phyloP scores from a whole-genome alignment of 768 basidiomycete genomes.

The Mycena vulgaris region DNA sequence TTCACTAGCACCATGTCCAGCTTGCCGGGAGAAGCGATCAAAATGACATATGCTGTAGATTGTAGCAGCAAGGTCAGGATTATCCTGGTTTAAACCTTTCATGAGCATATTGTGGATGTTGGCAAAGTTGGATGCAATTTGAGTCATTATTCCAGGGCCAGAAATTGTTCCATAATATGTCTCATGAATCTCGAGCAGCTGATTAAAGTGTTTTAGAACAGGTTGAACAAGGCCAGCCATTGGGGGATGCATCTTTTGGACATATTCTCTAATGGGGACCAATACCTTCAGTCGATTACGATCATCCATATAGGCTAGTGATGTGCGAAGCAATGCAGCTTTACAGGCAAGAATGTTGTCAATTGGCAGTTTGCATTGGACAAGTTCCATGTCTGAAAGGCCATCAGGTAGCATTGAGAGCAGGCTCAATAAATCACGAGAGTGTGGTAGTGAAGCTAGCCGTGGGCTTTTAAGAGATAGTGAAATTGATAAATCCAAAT shows the following conservation, averaged over 20 bases:
- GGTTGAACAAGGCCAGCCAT: neutral
- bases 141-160: neutral
- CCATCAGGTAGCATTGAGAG: no score
- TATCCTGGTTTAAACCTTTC: neutral
- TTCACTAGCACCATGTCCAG: neutral
- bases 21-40: neutral
- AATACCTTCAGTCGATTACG: no score
- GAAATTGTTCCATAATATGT: neutral
- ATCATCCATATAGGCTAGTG: constrained; percentile 13
- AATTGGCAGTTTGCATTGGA: no score
- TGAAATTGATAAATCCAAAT: constrained; percentile 23
- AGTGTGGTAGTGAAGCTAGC: neutral
- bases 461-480: constrained; percentile 21
- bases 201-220: neutral
- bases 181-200: neutral
- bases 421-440: no score
- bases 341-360: no score
- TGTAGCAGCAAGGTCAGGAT: no score
- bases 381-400: no score
- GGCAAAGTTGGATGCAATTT: neutral
- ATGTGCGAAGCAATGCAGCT: no score
- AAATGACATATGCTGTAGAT: neutral
- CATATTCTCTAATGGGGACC: no score
- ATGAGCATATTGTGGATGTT: constrained; percentile 7
- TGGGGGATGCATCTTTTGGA: neutral